Conservation (phyloP, 345 rosid species). For the Brassica rapa region DNA sequence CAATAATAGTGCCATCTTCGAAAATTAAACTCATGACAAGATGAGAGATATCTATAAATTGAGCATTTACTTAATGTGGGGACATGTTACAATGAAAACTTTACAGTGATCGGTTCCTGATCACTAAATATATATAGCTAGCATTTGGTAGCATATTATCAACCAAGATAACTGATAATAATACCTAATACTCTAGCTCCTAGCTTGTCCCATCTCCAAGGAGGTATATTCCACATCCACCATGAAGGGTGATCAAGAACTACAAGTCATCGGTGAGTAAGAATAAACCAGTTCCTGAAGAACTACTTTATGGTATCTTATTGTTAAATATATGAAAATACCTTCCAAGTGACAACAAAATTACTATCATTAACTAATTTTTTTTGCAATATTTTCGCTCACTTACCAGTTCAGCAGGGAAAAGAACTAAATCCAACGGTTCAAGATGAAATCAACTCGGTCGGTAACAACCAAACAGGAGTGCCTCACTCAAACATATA, state of each 20-base stretch:
- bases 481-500: slow-evolving; percentile 27
- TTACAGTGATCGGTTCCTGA: slow-evolving; percentile 10
- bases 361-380: neutral
- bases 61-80: slow-evolving; percentile 23
- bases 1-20: slow-evolving; percentile 17
- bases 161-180: slow-evolving; percentile 6
- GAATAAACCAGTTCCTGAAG: neutral
- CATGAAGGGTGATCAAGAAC: slow-evolving; percentile 40
- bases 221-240: slow-evolving; percentile 17
- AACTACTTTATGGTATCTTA: slow-evolving; percentile 1
- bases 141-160: slow-evolving; percentile 2
- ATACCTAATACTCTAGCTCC: neutral
- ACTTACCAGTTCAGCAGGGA: slow-evolving; percentile 33
- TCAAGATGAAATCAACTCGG: slow-evolving; percentile 3
- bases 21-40: neutral
- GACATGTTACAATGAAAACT: slow-evolving; percentile 2
- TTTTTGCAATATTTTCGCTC: neutral
- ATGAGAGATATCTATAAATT: neutral
- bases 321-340: neutral
- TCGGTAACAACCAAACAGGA: slow-evolving; percentile 25
- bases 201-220: slow-evolving; percentile 15
- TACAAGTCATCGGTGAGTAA: slow-evolving; percentile 42
- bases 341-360: neutral
- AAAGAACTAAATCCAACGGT: slow-evolving; percentile 21
- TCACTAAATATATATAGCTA: neutral